Evolutionary conservation across 1,139 yeast genomes (phyloP).

Genomic region (Pichia sp.): DNA sequence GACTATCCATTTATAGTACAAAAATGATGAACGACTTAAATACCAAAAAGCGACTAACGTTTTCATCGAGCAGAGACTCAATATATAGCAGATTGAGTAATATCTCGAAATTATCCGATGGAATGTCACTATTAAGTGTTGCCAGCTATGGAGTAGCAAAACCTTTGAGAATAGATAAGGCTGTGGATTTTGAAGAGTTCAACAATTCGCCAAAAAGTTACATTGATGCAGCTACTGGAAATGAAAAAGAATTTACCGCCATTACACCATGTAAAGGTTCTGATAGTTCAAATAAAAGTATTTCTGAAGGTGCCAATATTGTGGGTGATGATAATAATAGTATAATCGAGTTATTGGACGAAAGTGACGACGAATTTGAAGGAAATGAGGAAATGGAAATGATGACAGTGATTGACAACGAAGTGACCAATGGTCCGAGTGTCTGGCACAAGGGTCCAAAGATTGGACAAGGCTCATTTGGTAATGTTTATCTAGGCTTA

Average conservation of each 20-base stretch:
- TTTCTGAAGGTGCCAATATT: background rate
- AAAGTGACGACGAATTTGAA: slow-evolving; percentile 24
- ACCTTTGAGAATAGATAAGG: slow-evolving; percentile 10
- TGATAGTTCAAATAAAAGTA: too few relatives aligned
- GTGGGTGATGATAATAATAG: slow-evolving; percentile 2
- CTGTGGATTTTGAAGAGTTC: background rate
- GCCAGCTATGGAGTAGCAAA: slow-evolving; percentile 20
- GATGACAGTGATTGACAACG: slow-evolving; percentile 29
- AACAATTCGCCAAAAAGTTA: too few relatives aligned
- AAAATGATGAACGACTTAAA: slow-evolving; percentile 12
- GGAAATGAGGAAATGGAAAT: slow-evolving; percentile 18
- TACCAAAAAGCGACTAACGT: background rate
- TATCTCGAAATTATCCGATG: slow-evolving; percentile 14
- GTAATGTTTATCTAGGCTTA: slow-evolving; percentile 88
- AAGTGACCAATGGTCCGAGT: slow-evolving; percentile 32
- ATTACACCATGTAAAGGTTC: slow-evolving; percentile 2
- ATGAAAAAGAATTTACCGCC: slow-evolving; percentile 5
- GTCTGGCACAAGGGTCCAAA: slow-evolving; percentile 90
- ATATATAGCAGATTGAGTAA: slow-evolving; percentile 15
- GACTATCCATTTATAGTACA: slow-evolving; percentile 26
- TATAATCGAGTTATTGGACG: slow-evolving; percentile 24
- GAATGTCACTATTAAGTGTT: slow-evolving; percentile 21
- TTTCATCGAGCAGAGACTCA: slow-evolving; percentile 16
- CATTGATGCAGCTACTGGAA: too few relatives aligned
- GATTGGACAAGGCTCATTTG: slow-evolving; percentile 93